A percentile compares a stretch with the other conserved stretches of the same genome.
Conservation (phyloP, 2,329 filamentous ascomycete species). For the Phoma sp. region DNA sequence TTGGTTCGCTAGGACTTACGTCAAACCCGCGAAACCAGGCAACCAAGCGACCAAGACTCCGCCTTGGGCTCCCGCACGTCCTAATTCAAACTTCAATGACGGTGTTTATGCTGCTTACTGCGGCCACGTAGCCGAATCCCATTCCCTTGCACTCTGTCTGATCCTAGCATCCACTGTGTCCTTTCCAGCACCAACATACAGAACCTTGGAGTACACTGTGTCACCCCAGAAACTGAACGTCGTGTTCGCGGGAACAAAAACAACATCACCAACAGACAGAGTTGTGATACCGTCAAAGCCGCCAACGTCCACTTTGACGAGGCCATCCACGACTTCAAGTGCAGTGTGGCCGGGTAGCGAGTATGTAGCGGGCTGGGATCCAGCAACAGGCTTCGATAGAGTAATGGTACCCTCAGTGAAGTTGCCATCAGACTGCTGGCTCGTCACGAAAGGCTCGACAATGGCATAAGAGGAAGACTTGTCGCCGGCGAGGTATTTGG, state of each 20-base stretch:
- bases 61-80: background rate
- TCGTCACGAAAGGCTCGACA: constrained; percentile 55
- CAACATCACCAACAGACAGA: constrained; percentile 49
- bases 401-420: constrained; percentile 57
- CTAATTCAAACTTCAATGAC: background rate
- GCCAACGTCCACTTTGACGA: constrained; percentile 44
- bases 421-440: constrained; percentile 49
- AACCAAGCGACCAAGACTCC: background rate
- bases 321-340: constrained; percentile 51
- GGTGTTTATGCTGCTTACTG: background rate
- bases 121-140: constrained; percentile 26
- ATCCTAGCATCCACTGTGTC: constrained; percentile 29
- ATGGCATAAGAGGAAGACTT: constrained; percentile 49
- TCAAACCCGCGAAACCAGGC: background rate
- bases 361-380: constrained; percentile 28
- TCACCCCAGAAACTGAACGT: constrained; percentile 45
- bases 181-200: constrained; percentile 31
- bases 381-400: constrained; percentile 40
- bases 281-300: constrained; percentile 35
- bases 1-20: background rate
- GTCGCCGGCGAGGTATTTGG: constrained; percentile 53
- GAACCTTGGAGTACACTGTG: constrained; percentile 29
- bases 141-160: constrained; percentile 18
- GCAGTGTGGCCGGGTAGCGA: constrained; percentile 44
- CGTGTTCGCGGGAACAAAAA: constrained; percentile 48